Base-by-base conservation (phyloP, 495 filamentous ascomycete species). In the Talaromyces liani region DNA sequence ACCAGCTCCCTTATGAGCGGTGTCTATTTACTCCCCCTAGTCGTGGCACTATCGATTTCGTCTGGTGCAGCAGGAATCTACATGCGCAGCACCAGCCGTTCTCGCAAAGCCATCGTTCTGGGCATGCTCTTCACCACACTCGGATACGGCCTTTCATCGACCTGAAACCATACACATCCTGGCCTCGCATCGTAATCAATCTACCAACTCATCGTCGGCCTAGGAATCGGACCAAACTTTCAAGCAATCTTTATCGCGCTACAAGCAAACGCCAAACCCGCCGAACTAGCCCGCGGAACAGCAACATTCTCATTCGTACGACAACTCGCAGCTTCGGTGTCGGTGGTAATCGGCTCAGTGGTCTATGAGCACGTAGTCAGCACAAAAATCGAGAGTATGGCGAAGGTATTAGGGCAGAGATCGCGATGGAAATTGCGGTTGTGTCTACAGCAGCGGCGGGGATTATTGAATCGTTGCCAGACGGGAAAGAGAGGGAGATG, bases 11-110 rank as follows among this genome's bases (percentile, higher is more conserved):
- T 96, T 63, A 71, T 89, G 10, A 89, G 86, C 33, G 92, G 92
- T 27, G 87, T 95, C 45, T 92, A 92, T 70, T 76, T 92, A n/a
- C 81, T 96, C 6, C 89, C 92, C 3, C 86, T 87, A 65, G 89
- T 87, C 16, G 67, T 95, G 58, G 78, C 85, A 0, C 81, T 94
- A 12, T 89, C 90, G 24, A 53, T 91, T 65, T 67, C 78, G 20
- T 90, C 88, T 12, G 84, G 80, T 8, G 66, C 65, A 1, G 86
- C 84, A 0, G 92, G 91, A 29, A 68, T 89, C 62, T 75, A 86
- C 68, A 93, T 95, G 72, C 83, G 84, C 58, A 91, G 89, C 71
- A 91, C 90, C 41, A 80, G 79, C 62, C 75, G 71, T 63, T 80
- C 77, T 68, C 75, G 78, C 27, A 77, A 78, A 31, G 61, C 79